These are phyloP conservation scores for Claviceps purpurea DNA, from an alignment of 2,329 filamentous ascomycete genomes.

Conservation along the genomic window DNA sequence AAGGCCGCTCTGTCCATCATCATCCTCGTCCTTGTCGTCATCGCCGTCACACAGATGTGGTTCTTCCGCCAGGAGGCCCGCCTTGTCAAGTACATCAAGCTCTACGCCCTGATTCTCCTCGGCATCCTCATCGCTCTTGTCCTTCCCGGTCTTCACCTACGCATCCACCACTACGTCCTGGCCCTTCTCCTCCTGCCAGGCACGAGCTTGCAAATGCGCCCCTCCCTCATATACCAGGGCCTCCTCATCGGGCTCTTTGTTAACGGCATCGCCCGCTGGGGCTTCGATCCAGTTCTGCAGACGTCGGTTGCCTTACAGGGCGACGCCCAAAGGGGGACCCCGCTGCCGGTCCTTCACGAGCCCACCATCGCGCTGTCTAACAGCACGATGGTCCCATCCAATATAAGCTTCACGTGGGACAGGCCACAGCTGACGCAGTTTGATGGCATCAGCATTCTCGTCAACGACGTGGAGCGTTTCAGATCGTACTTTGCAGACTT, in stretches of 20 bases:
- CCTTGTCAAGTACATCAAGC: slow-evolving; percentile 60
- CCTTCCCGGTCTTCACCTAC: slow-evolving; percentile 64
- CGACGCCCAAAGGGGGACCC: slow-evolving; percentile 49
- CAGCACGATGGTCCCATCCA: slow-evolving; percentile 35
- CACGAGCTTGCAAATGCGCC: slow-evolving; percentile 77
- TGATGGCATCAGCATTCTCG: slow-evolving; percentile 65
- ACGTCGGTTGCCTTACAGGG: slow-evolving; percentile 60
- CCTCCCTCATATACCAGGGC: slow-evolving; percentile 76
- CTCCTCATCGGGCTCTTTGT: slow-evolving; percentile 82
- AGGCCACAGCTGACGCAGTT: slow-evolving; percentile 34
- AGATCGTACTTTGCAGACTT: slow-evolving; percentile 54
- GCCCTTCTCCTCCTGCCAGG: slow-evolving; percentile 77
- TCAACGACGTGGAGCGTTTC: slow-evolving; percentile 77
- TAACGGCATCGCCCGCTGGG: slow-evolving; percentile 89
- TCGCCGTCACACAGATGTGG: slow-evolving; percentile 67
- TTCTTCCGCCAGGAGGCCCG: slow-evolving; percentile 76
- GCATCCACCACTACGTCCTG: slow-evolving; percentile 92
- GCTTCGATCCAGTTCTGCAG: slow-evolving; percentile 78
- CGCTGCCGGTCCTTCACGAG: slow-evolving; percentile 40
- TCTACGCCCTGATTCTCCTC: slow-evolving; percentile 57
- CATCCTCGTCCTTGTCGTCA: slow-evolving; percentile 52
- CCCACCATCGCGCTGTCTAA: slow-evolving; percentile 33
- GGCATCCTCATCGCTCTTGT: slow-evolving; percentile 57
- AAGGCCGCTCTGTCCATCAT: slow-evolving; percentile 70
- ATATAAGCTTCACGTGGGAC: slow-evolving; percentile 49